phyloP scores from a whole-genome alignment of 352 stramenopile species.

The Phytophthora chlamydospora region DNA sequence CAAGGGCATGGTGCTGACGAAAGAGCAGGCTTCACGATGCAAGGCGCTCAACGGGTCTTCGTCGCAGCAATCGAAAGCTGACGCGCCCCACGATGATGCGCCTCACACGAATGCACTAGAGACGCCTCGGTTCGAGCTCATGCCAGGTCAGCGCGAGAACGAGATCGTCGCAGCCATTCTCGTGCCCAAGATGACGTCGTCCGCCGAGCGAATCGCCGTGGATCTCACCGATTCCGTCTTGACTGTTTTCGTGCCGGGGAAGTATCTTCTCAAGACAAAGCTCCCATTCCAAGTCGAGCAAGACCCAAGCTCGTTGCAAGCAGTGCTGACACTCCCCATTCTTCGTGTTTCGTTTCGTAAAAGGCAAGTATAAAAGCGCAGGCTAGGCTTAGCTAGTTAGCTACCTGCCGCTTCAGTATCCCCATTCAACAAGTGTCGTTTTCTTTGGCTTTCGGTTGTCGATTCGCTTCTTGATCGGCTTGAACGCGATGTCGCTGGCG shows the following conservation, averaged over 20 bases:
- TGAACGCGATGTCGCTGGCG: constrained; percentile 38
- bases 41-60: constrained; percentile 35
- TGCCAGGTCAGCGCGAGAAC: constrained; percentile 29
- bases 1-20: constrained; percentile 65
- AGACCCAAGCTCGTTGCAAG: constrained; percentile 14
- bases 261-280: constrained; percentile 57
- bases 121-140: constrained; percentile 51
- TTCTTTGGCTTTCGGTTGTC: background rate
- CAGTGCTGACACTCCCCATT: constrained; percentile 34
- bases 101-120: constrained; percentile 20
- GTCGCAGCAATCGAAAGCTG: background rate
- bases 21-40: constrained; percentile 65
- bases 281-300: constrained; percentile 58
- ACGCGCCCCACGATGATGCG: background rate
- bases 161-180: constrained; percentile 51
- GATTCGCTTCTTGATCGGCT: constrained; percentile 32
- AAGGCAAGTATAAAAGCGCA: constrained; percentile 17
- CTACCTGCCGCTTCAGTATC: constrained; percentile 3
- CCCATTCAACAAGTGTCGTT: constrained; percentile 1
- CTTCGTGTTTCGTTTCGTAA: constrained; percentile 37
- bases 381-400: background rate
- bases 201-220: constrained; percentile 45
- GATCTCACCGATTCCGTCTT: constrained; percentile 56
- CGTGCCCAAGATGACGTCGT: constrained; percentile 47
- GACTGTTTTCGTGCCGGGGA: constrained; percentile 52